Percentiles rank a stretch among this genome's conserved stretches.
Conservation (phyloP, 169 alveolate species). For the Haemoproteus tartakovskyi region DNA sequence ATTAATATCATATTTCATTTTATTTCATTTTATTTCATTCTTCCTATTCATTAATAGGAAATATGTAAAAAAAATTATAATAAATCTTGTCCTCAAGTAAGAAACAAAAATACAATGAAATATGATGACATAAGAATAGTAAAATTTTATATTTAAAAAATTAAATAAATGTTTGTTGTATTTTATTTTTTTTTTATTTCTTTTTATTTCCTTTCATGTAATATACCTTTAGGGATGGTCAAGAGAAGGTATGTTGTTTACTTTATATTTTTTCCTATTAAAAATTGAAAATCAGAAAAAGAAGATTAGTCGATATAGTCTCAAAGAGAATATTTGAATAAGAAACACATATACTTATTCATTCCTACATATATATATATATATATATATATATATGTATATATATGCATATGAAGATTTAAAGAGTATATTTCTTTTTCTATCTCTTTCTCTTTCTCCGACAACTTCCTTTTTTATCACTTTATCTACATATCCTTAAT, state of each 20-base stretch:
- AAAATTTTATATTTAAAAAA: background rate
- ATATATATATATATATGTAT: no score
- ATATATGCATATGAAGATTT: no score
- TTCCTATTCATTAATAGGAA: no score
- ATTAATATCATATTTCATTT: background rate
- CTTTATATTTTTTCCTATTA: no score
- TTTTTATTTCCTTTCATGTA: background rate
- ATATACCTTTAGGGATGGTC: constrained; percentile 43
- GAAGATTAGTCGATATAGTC: background rate
- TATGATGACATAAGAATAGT: background rate
- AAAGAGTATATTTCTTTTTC: no score
- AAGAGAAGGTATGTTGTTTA: constrained; percentile 26
- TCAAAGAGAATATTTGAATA: background rate
- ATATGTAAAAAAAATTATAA: constrained; percentile 45
- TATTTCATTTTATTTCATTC: background rate
- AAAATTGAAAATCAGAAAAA: no score
- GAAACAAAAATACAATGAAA: background rate
- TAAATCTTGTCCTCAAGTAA: constrained; percentile 48
- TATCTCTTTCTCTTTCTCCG: no score
- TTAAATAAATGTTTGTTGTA: background rate
- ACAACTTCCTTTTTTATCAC: background rate
- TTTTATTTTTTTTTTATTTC: background rate
- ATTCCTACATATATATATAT: no score
- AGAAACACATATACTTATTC: no score
- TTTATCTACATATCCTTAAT: background rate